These are phyloP conservation scores for Climacium dendroides DNA, from an alignment of 225 moss, liverwort and hornwort genomes.

Conservation along the genomic window DNA sequence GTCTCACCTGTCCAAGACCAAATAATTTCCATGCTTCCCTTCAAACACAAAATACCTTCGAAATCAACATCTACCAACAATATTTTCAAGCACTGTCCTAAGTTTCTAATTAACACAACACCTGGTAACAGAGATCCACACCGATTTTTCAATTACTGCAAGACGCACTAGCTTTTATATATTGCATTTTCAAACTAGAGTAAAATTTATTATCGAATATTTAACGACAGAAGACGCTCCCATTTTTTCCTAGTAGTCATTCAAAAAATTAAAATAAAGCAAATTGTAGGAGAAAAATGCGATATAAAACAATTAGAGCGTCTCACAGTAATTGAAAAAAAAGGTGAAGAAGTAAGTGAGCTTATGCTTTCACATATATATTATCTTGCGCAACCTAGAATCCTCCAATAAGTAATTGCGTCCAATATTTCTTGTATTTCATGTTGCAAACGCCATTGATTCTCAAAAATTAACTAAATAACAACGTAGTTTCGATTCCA, in stretches of 20 bases:
- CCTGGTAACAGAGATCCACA: not conserved
- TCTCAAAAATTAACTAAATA: not conserved
- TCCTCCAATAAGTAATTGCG: constrained; percentile 22
- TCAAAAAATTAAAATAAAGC: not conserved
- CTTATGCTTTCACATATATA: not conserved
- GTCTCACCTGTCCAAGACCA: constrained; percentile 31
- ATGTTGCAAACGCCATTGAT: not conserved
- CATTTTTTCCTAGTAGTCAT: not conserved
- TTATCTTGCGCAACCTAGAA: constrained; percentile 43
- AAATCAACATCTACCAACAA: not conserved
- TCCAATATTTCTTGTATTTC: not conserved
- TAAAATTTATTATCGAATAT: not conserved
- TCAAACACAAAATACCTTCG: not conserved
- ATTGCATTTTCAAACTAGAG: not conserved
- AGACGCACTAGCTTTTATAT: not conserved
- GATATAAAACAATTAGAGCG: not conserved
- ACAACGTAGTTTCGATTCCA: not conserved
- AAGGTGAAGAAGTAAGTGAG: not conserved
- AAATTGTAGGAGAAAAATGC: not conserved
- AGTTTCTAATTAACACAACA: not conserved
- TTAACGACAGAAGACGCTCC: not conserved
- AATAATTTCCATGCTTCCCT: not conserved
- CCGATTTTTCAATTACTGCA: not conserved
- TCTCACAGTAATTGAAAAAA: not conserved
- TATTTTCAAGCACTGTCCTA: not conserved